These are phyloP conservation scores for Curvularia lunata DNA, from an alignment of 2,329 filamentous ascomycete genomes.

Conservation along the genomic window DNA sequence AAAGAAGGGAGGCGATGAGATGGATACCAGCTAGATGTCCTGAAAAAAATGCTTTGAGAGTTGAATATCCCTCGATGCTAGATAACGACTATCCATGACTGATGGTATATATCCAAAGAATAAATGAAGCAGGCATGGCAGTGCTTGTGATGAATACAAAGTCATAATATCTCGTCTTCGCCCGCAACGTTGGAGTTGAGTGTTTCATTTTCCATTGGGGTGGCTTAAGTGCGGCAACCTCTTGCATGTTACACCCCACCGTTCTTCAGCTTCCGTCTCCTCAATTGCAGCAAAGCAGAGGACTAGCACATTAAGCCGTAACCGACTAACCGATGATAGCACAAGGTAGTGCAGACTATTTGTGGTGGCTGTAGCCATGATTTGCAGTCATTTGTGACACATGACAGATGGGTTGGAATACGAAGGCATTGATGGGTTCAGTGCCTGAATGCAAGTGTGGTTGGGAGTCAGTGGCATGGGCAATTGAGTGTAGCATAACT, in stretches of 20 bases:
- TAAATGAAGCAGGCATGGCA: neutral
- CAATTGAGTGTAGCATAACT: neutral
- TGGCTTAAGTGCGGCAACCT: neutral
- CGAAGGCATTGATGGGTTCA: slow-evolving; percentile 12
- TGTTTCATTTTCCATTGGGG: neutral
- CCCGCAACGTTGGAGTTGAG: neutral
- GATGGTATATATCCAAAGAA: slow-evolving; percentile 13
- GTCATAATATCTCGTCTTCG: neutral
- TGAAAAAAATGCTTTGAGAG: neutral
- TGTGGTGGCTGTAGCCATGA: too few relatives aligned
- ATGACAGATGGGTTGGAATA: too few relatives aligned
- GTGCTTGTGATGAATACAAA: neutral
- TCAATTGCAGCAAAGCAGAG: too few relatives aligned
- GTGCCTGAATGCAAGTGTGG: neutral
- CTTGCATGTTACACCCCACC: neutral
- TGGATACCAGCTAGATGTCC: slow-evolving; percentile 39
- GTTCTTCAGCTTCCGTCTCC: neutral
- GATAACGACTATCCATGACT: slow-evolving; percentile 16
- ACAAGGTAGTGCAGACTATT: too few relatives aligned
- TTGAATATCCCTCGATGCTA: neutral
- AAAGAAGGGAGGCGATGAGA: slow-evolving; percentile 33
- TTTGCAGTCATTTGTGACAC: too few relatives aligned
- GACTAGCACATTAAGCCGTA: too few relatives aligned
- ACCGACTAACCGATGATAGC: too few relatives aligned
- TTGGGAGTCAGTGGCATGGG: neutral